Evolutionary conservation across 2,329 filamentous ascomycete species (phyloP).

Genomic region (Aspergillus tubingensis): DNA sequence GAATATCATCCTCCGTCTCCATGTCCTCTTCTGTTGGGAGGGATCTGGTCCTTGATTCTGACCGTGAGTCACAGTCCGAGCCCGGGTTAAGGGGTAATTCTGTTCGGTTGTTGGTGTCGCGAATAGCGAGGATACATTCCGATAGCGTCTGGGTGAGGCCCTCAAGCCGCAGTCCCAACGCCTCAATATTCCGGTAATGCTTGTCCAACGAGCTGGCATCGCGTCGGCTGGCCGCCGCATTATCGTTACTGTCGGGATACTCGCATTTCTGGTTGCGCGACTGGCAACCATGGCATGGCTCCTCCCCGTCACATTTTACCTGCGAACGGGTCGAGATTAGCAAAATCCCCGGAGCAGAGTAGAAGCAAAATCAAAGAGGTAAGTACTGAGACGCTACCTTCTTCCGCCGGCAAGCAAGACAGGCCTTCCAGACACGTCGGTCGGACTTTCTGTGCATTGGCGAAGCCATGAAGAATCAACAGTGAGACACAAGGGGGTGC

Average conservation of each 20-base stretch:
- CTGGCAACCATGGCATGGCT: constrained; percentile 1
- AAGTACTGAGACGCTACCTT: not conserved
- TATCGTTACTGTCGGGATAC: not conserved
- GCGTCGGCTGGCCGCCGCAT: not conserved
- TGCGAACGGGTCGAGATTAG: not conserved
- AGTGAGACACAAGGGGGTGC: too few relatives aligned
- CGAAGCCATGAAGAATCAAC: too few relatives aligned
- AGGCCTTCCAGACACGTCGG: not conserved
- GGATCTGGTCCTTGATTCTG: too few relatives aligned
- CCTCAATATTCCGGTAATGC: not conserved
- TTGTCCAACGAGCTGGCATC: not conserved
- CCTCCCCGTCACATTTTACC: constrained; percentile 5
- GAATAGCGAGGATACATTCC: not conserved
- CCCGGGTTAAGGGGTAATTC: not conserved
- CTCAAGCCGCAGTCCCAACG: not conserved
- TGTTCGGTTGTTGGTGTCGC: not conserved
- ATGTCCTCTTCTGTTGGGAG: too few relatives aligned
- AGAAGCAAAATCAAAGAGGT: too few relatives aligned
- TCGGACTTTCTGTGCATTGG: not conserved
- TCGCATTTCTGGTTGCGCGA: constrained; percentile 1
- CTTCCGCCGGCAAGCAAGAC: not conserved
- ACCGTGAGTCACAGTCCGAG: too few relatives aligned
- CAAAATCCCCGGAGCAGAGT: too few relatives aligned
- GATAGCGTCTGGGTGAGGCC: not conserved
- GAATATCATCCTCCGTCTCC: too few relatives aligned